Percentiles rank a stretch among this genome's conserved stretches.
phyloP scores from a whole-genome alignment of 805 yeast species.

The Candida wancherniae region DNA sequence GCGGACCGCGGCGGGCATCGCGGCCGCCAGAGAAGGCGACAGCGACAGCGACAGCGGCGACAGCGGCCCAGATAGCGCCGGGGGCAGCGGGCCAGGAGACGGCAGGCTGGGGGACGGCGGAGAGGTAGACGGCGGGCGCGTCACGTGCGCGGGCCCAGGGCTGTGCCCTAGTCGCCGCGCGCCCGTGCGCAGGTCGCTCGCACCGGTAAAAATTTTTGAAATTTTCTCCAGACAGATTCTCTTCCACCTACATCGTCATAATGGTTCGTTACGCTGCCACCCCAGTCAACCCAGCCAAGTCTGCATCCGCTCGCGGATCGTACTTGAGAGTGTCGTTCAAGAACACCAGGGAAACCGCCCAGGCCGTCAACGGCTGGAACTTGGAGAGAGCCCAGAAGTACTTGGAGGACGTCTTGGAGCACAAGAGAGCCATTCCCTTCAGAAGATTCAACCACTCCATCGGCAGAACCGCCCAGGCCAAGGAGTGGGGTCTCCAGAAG shows the following conservation, averaged over 20 bases:
- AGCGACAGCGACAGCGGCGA: no score
- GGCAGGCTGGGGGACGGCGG: not conserved
- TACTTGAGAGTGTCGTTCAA: conserved; percentile 99
- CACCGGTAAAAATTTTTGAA: conserved; percentile 5
- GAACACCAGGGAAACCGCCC: conserved; percentile 99
- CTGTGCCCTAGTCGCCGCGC: conserved; percentile 7
- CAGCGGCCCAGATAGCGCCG: no score
- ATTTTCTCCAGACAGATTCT: conserved; percentile 5
- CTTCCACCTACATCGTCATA: conserved; percentile 24
- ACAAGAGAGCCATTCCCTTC: conserved; percentile 99
- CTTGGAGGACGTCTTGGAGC: conserved; percentile 94
- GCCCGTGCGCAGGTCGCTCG: conserved; percentile 3
- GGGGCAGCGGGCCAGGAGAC: no score
- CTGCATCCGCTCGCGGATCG: conserved; percentile 99
- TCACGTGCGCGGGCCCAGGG: conserved; percentile 17
- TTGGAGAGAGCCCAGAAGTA: conserved; percentile 92
- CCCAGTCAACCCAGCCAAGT: conserved; percentile 98
- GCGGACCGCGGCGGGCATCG: no score
- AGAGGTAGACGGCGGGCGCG: not conserved
- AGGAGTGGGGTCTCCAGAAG: conserved; percentile 99
- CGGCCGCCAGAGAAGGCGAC: no score
- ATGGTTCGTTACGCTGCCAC: conserved; percentile 99
- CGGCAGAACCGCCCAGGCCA: conserved; percentile 99
- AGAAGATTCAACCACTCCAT: conserved; percentile 94
- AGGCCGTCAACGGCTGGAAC: conserved; percentile 98